Evolutionary conservation across 2,329 filamentous ascomycete species (phyloP).

Genomic region (Aspergillus sp.): DNA sequence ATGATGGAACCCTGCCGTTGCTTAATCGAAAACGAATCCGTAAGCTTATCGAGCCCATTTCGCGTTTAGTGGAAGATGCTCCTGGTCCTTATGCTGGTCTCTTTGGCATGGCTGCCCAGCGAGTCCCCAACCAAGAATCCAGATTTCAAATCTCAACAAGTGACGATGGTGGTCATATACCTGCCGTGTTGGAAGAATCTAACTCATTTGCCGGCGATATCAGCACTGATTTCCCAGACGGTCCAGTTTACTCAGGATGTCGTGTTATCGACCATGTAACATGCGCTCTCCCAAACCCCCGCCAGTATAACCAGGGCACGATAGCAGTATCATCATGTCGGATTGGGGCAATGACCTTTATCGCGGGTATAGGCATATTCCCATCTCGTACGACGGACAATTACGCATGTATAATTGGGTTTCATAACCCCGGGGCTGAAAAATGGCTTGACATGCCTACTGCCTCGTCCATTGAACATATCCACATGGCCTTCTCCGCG

Average conservation of each 20-base stretch:
- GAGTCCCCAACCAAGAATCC: neutral
- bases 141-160: neutral
- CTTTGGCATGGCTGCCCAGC: neutral
- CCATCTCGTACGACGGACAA: neutral
- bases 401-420: neutral
- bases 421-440: neutral
- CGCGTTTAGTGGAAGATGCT: conserved; percentile 8
- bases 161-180: neutral
- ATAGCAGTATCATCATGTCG: conserved; percentile 7
- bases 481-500: conserved; percentile 1
- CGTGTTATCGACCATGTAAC: conserved; percentile 1
- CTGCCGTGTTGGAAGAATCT: neutral
- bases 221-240: neutral
- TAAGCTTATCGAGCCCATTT: conserved; percentile 12
- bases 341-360: conserved; percentile 5
- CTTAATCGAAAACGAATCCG: conserved; percentile 14
- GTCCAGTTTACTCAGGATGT: conserved; percentile 1
- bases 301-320: neutral
- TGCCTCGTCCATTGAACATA: neutral
- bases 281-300: neutral
- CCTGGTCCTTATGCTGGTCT: neutral
- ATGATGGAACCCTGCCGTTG: neutral
- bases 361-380: conserved; percentile 6
- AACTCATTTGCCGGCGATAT: neutral
- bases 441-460: conserved; percentile 4